Percentiles rank a stretch among this genome's conserved stretches.
phyloP scores from a whole-genome alignment of 371 early-diverging fungal species.

The Mucor piriformis region DNA sequence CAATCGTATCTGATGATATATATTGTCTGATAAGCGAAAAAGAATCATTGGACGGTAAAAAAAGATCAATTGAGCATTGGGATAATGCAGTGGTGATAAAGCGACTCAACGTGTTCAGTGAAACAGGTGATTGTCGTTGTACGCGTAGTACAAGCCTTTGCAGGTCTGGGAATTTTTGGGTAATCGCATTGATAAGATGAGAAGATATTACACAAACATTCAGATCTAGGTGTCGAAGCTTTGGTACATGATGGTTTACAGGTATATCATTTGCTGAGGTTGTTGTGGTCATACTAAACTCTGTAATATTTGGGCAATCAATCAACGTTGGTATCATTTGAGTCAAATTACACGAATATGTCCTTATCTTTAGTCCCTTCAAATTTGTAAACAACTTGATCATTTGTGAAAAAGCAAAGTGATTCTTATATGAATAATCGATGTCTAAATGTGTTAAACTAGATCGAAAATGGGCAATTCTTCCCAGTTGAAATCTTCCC shows the following conservation, averaged over 20 bases:
- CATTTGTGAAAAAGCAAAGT: background rate
- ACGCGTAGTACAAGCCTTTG: conserved; percentile 1
- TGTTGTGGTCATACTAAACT: conserved; percentile 1
- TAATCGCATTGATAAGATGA: background rate
- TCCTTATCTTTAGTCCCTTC: conserved; percentile 8
- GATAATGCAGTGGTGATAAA: background rate
- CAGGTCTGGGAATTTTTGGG: background rate
- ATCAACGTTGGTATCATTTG: conserved; percentile 4
- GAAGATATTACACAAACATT: background rate
- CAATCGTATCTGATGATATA: background rate
- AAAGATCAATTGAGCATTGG: background rate
- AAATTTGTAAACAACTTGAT: conserved; percentile 8
- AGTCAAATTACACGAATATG: conserved; percentile 6
- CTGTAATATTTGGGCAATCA: conserved; percentile 7
- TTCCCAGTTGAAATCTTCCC: background rate
- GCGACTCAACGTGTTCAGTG: background rate
- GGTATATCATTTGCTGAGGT: background rate
- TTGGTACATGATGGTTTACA: background rate
- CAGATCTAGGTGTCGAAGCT: background rate
- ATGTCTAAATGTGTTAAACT: background rate
- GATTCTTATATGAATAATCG: background rate
- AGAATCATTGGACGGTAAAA: background rate
- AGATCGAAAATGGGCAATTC: conserved; percentile 3
- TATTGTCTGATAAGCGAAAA: background rate
- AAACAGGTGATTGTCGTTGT: background rate